phyloP scores from a whole-genome alignment of 495 filamentous ascomycete genomes.

The Cetradonia linearis region DNA sequence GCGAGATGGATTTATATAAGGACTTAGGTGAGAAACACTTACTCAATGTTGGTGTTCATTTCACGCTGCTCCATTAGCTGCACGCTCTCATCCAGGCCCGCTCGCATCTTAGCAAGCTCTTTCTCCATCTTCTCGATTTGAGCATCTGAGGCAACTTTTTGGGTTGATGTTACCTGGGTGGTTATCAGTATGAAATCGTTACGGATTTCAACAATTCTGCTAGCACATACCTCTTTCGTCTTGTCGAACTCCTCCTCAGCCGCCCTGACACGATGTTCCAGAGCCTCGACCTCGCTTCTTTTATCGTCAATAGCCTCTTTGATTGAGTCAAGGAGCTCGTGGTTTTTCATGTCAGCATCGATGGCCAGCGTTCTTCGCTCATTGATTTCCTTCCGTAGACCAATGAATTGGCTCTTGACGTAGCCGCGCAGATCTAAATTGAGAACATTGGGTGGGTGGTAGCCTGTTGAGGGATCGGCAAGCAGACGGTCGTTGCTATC shows the following conservation, averaged over 20 bases:
- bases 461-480: slow-evolving; percentile 69
- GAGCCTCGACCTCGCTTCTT: slow-evolving; percentile 74
- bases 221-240: slow-evolving; percentile 59
- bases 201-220: background rate
- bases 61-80: slow-evolving; percentile 90
- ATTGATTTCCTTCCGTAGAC: slow-evolving; percentile 76
- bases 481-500: slow-evolving; percentile 53
- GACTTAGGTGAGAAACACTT: slow-evolving; percentile 28
- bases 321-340: slow-evolving; percentile 82
- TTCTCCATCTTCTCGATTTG: slow-evolving; percentile 99
- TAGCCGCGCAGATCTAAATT: slow-evolving; percentile 74
- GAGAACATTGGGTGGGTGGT: slow-evolving; percentile 77
- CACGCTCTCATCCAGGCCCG: slow-evolving; percentile 73
- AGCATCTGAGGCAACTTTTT: slow-evolving; percentile 76
- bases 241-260: slow-evolving; percentile 91
- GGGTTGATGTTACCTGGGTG: slow-evolving; percentile 58
- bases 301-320: slow-evolving; percentile 95
- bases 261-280: slow-evolving; percentile 74
- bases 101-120: slow-evolving; percentile 84
- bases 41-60: slow-evolving; percentile 95
- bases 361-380: slow-evolving; percentile 70
- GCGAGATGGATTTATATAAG: background rate
- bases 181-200: background rate
- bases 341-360: slow-evolving; percentile 80
- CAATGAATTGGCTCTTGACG: slow-evolving; percentile 66